Evolutionary conservation across 2,329 filamentous ascomycete species (phyloP).

Genomic region (Fusarium abutilonis): DNA sequence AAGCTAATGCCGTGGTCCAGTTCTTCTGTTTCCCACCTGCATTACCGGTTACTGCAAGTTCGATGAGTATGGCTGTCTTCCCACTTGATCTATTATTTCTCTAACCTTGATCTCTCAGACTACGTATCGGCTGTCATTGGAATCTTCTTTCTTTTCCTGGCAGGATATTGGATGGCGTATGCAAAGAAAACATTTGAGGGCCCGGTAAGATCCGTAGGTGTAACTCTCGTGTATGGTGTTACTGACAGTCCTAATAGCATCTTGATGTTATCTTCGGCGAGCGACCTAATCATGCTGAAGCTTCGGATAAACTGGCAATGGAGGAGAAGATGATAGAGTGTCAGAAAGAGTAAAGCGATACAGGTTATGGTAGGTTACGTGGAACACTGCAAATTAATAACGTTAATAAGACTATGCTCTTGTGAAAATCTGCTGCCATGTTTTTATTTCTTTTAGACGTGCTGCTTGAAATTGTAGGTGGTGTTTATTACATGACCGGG

Average conservation of each 20-base stretch:
- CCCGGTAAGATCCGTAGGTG: not conserved
- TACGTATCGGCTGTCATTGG: constrained; percentile 52
- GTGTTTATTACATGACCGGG: too few relatives aligned
- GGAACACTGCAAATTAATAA: too few relatives aligned
- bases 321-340: constrained; percentile 25
- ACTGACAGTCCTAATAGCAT: not conserved
- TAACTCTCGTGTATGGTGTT: accelerated
- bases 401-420: too few relatives aligned
- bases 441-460: too few relatives aligned
- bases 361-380: too few relatives aligned
- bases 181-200: constrained; percentile 35
- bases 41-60: constrained; percentile 25
- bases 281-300: constrained; percentile 8
- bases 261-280: constrained; percentile 30
- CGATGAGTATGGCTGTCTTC: constrained; percentile 23
- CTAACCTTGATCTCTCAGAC: constrained; percentile 35
- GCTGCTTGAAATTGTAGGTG: too few relatives aligned
- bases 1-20: constrained; percentile 2
- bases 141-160: constrained; percentile 44
- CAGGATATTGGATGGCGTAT: constrained; percentile 24
- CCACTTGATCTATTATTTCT: accelerated
- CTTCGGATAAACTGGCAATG: constrained; percentile 22
- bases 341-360: not conserved
- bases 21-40: constrained; percentile 39
- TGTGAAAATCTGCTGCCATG: too few relatives aligned